Evolutionary conservation across 495 filamentous ascomycete species (phyloP).

Genomic region (Penicillium taxi): DNA sequence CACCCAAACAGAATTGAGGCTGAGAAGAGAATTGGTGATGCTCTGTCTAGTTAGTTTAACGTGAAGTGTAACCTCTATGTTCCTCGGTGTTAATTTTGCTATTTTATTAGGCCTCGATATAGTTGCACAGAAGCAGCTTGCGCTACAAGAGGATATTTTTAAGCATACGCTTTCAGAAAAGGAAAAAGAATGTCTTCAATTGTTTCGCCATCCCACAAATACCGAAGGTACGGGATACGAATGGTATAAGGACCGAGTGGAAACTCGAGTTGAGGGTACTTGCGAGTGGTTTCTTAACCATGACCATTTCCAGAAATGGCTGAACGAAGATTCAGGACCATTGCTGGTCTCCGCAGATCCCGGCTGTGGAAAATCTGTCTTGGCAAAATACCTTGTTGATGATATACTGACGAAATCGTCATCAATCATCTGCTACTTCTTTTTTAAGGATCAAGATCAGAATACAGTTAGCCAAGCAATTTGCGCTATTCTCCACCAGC

Average conservation of each 20-base stretch:
- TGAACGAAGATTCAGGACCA: constrained; percentile 8
- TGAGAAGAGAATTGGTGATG: constrained; percentile 25
- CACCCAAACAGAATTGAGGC: constrained; percentile 21
- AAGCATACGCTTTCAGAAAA: constrained; percentile 11
- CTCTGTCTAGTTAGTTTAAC: constrained; percentile 15
- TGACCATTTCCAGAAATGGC: constrained; percentile 15
- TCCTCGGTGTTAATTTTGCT: too few relatives aligned
- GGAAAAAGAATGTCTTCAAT: constrained; percentile 22
- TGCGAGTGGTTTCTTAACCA: constrained; percentile 25
- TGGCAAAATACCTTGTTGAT: constrained; percentile 29
- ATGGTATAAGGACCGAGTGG: constrained; percentile 13
- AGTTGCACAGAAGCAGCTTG: constrained; percentile 10
- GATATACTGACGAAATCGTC: constrained; percentile 8
- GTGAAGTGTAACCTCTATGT: too few relatives aligned
- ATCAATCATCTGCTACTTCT: constrained; percentile 24
- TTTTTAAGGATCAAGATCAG: constrained; percentile 25
- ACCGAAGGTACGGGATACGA: constrained; percentile 14
- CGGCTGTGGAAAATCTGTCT: constrained; percentile 37
- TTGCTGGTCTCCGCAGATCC: constrained; percentile 35
- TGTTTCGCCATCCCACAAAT: constrained; percentile 19
- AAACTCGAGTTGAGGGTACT: constrained; percentile 23
- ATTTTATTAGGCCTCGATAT: too few relatives aligned
- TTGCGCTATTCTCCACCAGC: constrained; percentile 26
- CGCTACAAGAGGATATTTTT: constrained; percentile 8
- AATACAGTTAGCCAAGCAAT: constrained; percentile 19